Percentiles rank a stretch among this genome's conserved stretches.
Evolutionary conservation across 2,329 filamentous ascomycete genomes (phyloP).

Genomic region (Ceratocystis eucalypticola): DNA sequence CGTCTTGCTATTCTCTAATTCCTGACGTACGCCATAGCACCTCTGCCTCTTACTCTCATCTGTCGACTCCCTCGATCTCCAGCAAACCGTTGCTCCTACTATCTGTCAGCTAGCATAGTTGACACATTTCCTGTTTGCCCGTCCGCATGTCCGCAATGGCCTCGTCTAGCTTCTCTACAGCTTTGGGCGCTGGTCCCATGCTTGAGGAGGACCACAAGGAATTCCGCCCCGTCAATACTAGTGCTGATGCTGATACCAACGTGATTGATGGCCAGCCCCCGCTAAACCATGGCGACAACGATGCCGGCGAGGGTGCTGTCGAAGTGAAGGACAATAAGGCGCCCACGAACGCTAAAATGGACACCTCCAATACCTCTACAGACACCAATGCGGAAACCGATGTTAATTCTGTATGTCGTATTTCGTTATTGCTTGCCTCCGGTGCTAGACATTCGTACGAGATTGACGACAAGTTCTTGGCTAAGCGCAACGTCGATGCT

Average conservation of each 20-base stretch:
- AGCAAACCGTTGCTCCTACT: no score
- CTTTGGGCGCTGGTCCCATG: not conserved
- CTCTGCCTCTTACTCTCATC: not conserved
- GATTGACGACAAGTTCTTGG: constrained; percentile 75
- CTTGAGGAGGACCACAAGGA: not conserved
- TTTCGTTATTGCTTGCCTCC: constrained; percentile 69
- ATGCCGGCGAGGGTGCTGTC: not conserved
- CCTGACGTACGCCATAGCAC: not conserved
- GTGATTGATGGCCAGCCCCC: not conserved
- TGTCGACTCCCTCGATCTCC: no score
- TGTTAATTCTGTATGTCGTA: constrained; percentile 44
- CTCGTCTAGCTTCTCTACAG: not conserved
- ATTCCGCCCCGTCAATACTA: not conserved
- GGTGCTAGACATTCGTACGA: constrained; percentile 81
- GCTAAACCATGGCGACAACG: constrained; percentile 15
- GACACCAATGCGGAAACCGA: not conserved
- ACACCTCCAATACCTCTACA: not conserved
- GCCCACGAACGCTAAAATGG: constrained; percentile 16
- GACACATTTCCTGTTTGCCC: not conserved
- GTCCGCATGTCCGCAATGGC: not conserved
- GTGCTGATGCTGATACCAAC: not conserved
- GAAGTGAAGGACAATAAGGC: constrained; percentile 19
- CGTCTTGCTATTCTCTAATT: not conserved
- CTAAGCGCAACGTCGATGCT: constrained; percentile 64
- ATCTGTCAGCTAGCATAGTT: no score